These are phyloP conservation scores for Monosporascus cannonballus DNA, from an alignment of 2,329 filamentous ascomycete species.

Conservation along the genomic window DNA sequence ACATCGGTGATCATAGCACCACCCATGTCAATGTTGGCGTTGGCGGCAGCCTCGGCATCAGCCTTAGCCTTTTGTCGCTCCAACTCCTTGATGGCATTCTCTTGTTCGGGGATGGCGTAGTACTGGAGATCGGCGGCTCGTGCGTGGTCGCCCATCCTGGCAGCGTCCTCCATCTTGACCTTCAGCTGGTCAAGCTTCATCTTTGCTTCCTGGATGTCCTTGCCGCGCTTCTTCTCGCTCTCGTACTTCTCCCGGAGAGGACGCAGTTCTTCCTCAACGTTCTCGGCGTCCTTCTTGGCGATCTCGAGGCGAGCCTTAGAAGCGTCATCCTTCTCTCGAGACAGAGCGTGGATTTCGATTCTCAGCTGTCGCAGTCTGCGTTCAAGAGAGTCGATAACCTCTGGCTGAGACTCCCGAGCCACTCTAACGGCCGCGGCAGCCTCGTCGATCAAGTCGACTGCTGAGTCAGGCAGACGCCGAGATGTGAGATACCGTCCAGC, in stretches of 20 bases:
- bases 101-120: slow-evolving; percentile 92
- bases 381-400: slow-evolving; percentile 91
- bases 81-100: slow-evolving; percentile 70
- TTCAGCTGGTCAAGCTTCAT: slow-evolving; percentile 88
- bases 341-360: slow-evolving; percentile 94
- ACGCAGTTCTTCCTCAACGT: slow-evolving; percentile 86
- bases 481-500: slow-evolving; percentile 90
- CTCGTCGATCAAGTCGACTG: slow-evolving; percentile 93
- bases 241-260: slow-evolving; percentile 95
- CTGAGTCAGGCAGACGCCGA: slow-evolving; percentile 87
- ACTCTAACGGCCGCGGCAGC: slow-evolving; percentile 95
- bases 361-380: slow-evolving; percentile 83
- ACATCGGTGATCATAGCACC: slow-evolving; percentile 82
- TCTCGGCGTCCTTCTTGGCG: slow-evolving; percentile 85
- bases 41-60: slow-evolving; percentile 67
- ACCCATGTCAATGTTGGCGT: slow-evolving; percentile 50
- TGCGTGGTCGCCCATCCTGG: slow-evolving; percentile 74
- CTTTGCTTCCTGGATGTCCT: slow-evolving; percentile 89
- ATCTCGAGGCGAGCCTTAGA: slow-evolving; percentile 76
- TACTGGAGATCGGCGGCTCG: slow-evolving; percentile 93
- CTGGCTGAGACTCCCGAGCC: slow-evolving; percentile 90
- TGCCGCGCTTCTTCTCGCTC: slow-evolving; percentile 83
- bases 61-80: slow-evolving; percentile 78
- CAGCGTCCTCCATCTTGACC: slow-evolving; percentile 90
- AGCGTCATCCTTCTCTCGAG: slow-evolving; percentile 90